These are phyloP conservation scores for Cucurbita pepo DNA, from an alignment of 306 rosid genomes.

Conservation along the genomic window DNA sequence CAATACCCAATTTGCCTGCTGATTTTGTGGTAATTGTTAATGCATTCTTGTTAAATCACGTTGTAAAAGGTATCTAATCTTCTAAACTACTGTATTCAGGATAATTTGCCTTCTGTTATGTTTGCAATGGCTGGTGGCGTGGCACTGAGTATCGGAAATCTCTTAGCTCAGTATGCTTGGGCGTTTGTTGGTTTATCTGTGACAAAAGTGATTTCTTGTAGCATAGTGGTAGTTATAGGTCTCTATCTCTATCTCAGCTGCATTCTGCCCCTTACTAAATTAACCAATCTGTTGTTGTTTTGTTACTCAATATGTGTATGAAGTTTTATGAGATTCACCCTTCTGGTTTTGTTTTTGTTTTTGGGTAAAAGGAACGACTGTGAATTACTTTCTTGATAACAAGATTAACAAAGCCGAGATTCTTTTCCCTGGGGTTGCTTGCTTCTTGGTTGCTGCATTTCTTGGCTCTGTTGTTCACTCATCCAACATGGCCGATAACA, in stretches of 20 bases:
- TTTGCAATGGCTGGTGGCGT: slow-evolving; percentile 83
- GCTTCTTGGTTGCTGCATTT: slow-evolving; percentile 75
- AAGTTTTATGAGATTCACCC: not conserved
- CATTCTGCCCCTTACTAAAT: not conserved
- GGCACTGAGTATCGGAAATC: slow-evolving; percentile 64
- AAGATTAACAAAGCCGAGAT: slow-evolving; percentile 65
- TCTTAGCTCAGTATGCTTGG: slow-evolving; percentile 70
- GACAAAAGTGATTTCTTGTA: slow-evolving; percentile 57
- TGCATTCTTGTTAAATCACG: not conserved
- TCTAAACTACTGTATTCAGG: slow-evolving; percentile 23
- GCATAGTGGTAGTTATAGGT: slow-evolving; percentile 81
- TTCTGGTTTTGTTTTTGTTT: not conserved
- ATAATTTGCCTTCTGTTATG: slow-evolving; percentile 66
- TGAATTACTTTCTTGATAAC: slow-evolving; percentile 75
- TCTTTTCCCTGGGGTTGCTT: slow-evolving; percentile 80
- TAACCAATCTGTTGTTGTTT: not conserved
- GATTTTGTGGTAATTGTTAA: not conserved
- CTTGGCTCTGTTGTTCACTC: slow-evolving; percentile 75
- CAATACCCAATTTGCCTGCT: not conserved
- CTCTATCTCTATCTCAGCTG: not conserved
- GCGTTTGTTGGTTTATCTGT: slow-evolving; percentile 83
- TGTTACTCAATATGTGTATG: not conserved
- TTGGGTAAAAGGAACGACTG: slow-evolving; percentile 50
- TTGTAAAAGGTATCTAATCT: not conserved
- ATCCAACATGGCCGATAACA: slow-evolving; percentile 64